Evolutionary conservation across 192 early-diverging fungal genomes (phyloP).

Genomic region (Backusella morwellensis): DNA sequence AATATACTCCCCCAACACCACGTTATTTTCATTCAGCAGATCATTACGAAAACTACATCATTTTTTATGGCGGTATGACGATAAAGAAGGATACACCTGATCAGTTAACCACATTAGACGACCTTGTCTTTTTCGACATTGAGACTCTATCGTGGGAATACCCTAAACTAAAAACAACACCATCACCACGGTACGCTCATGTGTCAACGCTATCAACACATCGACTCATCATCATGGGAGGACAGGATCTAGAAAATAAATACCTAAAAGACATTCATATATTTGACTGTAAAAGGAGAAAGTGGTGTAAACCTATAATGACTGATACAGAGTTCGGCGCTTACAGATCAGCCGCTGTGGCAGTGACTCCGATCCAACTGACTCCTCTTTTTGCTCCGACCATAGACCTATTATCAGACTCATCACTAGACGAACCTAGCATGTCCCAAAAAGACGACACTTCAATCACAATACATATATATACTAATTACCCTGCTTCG

Average conservation of each 20-base stretch:
- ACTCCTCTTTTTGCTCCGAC: neutral
- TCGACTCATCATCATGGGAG: conserved; percentile 65
- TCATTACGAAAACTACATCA: conserved; percentile 59
- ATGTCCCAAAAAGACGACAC: neutral
- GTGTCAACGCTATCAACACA: conserved; percentile 62
- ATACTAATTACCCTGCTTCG: conserved; percentile 59
- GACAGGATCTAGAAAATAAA: conserved; percentile 71
- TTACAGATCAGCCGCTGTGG: conserved; percentile 73
- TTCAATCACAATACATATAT: conserved; percentile 44
- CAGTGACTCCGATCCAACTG: conserved; percentile 34
- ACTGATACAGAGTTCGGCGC: conserved; percentile 73
- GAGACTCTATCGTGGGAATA: conserved; percentile 59
- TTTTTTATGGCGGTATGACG: conserved; percentile 79
- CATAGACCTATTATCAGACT: neutral
- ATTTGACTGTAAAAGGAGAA: conserved; percentile 59
- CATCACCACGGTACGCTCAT: conserved; percentile 74
- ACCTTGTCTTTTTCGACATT: conserved; percentile 65
- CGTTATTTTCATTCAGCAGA: conserved; percentile 75
- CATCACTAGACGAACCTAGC: conserved; percentile 23
- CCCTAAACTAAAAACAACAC: conserved; percentile 41
- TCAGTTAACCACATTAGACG: conserved; percentile 59
- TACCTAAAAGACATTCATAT: conserved; percentile 78
- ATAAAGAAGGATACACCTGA: conserved; percentile 59
- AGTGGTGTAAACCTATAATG: conserved; percentile 60
- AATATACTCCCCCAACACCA: conserved; percentile 39